These are phyloP conservation scores for Dioszegia hungarica DNA, from an alignment of 768 basidiomycete species.

Conservation along the genomic window DNA sequence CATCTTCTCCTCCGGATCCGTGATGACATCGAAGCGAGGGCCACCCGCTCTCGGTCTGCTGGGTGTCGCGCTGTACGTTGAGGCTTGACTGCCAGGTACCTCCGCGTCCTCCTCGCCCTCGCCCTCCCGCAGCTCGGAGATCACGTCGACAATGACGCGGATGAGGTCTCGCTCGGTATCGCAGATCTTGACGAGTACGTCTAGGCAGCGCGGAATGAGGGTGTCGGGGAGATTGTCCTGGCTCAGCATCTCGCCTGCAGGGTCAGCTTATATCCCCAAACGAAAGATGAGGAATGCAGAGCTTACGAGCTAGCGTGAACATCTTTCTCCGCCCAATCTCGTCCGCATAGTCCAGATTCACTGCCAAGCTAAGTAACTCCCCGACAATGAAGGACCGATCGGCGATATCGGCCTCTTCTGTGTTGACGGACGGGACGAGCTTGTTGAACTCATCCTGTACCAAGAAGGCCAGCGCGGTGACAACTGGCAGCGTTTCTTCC, in stretches of 20 bases:
- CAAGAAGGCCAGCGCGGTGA: constrained; percentile 70
- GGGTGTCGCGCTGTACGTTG: constrained; percentile 46
- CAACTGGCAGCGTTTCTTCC: constrained; percentile 71
- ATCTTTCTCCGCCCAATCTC: constrained; percentile 85
- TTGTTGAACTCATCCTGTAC: constrained; percentile 69
- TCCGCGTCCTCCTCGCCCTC: constrained; percentile 34
- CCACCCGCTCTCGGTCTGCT: constrained; percentile 3
- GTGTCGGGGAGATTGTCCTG: constrained; percentile 64
- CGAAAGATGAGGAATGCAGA: background rate
- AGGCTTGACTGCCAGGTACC: constrained; percentile 14
- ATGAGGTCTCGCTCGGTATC: constrained; percentile 77
- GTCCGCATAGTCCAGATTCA: constrained; percentile 82
- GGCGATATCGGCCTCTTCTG: constrained; percentile 25
- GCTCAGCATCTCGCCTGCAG: constrained; percentile 71
- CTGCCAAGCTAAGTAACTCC: constrained; percentile 73
- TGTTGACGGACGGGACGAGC: constrained; percentile 50
- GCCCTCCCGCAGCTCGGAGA: constrained; percentile 68
- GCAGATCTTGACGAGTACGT: constrained; percentile 70
- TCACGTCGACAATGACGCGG: constrained; percentile 78
- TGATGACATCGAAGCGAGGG: constrained; percentile 12
- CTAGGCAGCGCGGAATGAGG: constrained; percentile 70
- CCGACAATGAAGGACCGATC: constrained; percentile 59
- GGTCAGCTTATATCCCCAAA: constrained; percentile 3
- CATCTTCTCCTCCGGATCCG: constrained; percentile 59
- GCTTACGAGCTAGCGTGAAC: constrained; percentile 76